phyloP scores from a whole-genome alignment of 2,329 filamentous ascomycete species.

The Aspergillus hiratsukae region DNA sequence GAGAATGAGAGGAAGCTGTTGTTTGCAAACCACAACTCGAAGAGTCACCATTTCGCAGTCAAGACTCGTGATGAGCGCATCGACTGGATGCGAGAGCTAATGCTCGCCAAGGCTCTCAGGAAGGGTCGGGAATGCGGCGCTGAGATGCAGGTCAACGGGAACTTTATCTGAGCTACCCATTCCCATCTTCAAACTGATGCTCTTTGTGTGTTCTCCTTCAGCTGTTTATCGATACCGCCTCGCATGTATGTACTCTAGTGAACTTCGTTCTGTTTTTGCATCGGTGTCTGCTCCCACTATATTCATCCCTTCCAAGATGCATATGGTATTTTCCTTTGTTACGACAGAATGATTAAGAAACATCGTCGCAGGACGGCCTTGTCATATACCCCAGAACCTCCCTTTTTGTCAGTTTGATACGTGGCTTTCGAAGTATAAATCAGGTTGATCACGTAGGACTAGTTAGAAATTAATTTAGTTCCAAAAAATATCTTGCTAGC shows the following conservation, averaged over 20 bases:
- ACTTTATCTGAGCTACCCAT: slow-evolving; percentile 18
- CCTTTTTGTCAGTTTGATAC: background rate
- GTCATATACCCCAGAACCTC: slow-evolving; percentile 3
- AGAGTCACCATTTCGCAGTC: slow-evolving; percentile 93
- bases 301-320: background rate
- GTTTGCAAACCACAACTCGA: slow-evolving; percentile 52
- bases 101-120: slow-evolving; percentile 42
- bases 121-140: slow-evolving; percentile 29
- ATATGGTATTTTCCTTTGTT: slow-evolving; percentile 3
- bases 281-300: background rate
- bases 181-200: background rate
- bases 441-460: background rate
- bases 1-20: slow-evolving; percentile 36
- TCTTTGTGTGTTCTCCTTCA: background rate
- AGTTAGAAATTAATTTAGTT: background rate
- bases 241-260: slow-evolving; percentile 1
- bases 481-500: no score
- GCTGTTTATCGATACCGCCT: background rate
- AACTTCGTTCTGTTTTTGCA: background rate
- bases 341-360: slow-evolving; percentile 7
- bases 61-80: slow-evolving; percentile 83
- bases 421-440: background rate
- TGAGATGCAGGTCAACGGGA: slow-evolving; percentile 27
- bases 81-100: slow-evolving; percentile 65
- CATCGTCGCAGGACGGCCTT: slow-evolving; percentile 7